phyloP scores from a whole-genome alignment of 2,329 filamentous ascomycete genomes.

The Aspergillus phoenicis region DNA sequence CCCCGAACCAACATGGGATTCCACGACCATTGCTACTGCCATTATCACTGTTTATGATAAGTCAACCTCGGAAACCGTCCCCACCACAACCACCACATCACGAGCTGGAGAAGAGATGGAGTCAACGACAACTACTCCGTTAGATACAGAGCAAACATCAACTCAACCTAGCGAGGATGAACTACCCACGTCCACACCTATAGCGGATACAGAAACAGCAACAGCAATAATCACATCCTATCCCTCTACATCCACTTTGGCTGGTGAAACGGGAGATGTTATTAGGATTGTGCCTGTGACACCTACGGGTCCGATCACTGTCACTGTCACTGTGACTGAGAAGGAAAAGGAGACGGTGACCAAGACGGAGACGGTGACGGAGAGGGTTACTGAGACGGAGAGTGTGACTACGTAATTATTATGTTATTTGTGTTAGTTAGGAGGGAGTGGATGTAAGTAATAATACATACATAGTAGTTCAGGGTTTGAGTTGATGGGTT shows the following conservation, averaged over 20 bases:
- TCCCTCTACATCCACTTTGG: background rate
- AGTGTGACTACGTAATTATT: constrained; percentile 5
- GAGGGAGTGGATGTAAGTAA: too few species aligned
- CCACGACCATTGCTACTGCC: background rate
- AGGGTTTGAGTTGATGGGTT: too few species aligned
- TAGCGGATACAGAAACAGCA: background rate
- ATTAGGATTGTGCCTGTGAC: constrained; percentile 20
- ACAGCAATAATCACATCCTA: background rate
- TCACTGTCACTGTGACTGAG: constrained; percentile 20
- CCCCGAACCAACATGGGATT: background rate
- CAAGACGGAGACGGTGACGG: constrained; percentile 13
- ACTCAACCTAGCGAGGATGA: background rate
- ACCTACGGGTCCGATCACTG: constrained; percentile 15
- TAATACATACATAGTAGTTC: too few species aligned
- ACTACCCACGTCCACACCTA: background rate
- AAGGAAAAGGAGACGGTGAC: constrained; percentile 18
- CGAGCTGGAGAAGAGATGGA: background rate
- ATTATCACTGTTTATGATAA: too few species aligned
- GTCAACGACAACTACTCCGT: background rate
- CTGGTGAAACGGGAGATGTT: background rate
- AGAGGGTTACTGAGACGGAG: constrained; percentile 10
- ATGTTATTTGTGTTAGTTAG: background rate
- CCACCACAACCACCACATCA: background rate
- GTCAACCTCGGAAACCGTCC: background rate
- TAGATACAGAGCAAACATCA: too few species aligned